phyloP scores from a whole-genome alignment of 129 eudicot genomes.

The Helichrysum umbraculigerum region DNA sequence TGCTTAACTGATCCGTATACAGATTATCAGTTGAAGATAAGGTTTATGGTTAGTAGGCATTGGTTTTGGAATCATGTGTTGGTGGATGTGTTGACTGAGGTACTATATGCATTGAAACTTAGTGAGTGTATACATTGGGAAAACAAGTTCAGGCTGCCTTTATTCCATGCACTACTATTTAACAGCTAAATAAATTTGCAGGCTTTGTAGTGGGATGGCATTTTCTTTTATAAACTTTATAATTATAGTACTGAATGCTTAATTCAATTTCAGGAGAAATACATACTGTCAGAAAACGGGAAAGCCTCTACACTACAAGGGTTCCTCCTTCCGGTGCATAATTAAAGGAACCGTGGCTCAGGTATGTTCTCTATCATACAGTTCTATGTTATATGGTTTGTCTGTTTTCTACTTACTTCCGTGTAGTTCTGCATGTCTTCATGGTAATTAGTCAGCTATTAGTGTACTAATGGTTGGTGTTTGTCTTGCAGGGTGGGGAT shows the following conservation, averaged over 20 bases:
- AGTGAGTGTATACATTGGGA: not conserved
- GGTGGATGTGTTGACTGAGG: not conserved
- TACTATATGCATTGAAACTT: too few species aligned
- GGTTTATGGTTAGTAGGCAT: conserved; percentile 11
- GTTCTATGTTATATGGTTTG: not conserved
- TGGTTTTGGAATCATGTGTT: not conserved
- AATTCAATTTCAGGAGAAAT: conserved; percentile 66
- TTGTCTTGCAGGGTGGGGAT: conserved; percentile 91
- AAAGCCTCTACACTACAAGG: conserved; percentile 89
- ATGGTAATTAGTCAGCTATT: conserved; percentile 61
- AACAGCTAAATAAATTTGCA: not conserved
- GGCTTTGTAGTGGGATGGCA: not conserved
- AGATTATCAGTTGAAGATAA: conserved; percentile 2
- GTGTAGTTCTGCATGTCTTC: conserved; percentile 42
- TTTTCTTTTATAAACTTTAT: not conserved
- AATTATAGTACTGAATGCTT: conserved; percentile 9
- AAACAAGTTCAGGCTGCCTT: not conserved
- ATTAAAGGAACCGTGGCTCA: conserved; percentile 81
- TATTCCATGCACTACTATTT: not conserved
- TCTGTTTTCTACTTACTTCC: conserved; percentile 21
- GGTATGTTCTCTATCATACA: conserved; percentile 50
- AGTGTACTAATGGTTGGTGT: conserved; percentile 25
- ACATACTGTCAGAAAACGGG: conserved; percentile 64
- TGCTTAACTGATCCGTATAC: not conserved
- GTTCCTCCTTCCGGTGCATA: conserved; percentile 86